phyloP scores from a whole-genome alignment of 1,284 basidiomycete genomes.

The Volvariella volvacea region DNA sequence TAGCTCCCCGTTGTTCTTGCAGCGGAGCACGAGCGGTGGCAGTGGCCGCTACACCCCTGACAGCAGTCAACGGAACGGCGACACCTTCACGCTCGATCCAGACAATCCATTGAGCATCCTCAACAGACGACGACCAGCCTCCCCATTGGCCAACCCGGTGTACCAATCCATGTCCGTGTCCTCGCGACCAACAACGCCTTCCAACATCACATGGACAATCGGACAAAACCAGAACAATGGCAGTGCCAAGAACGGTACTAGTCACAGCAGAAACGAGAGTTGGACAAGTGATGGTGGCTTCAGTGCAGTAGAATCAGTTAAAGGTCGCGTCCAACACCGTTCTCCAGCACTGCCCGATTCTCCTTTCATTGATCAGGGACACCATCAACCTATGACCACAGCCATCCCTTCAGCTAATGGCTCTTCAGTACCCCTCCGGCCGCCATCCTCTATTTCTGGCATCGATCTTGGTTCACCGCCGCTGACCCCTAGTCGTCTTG shows the following conservation, averaged over 20 bases:
- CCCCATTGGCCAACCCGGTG: constrained; percentile 53
- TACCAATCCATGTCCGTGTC: constrained; percentile 55
- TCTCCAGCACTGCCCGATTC: constrained; percentile 59
- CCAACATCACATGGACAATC: constrained; percentile 61
- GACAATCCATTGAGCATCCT: constrained; percentile 36
- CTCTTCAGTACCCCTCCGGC: constrained; percentile 23
- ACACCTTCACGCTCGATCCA: constrained; percentile 31
- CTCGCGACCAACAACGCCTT: constrained; percentile 65
- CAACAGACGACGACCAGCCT: constrained; percentile 54
- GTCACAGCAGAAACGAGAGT: constrained; percentile 56
- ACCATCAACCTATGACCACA: constrained; percentile 13
- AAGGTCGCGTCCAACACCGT: constrained; percentile 22
- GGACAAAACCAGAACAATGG: constrained; percentile 21
- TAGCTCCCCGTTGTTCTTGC: constrained; percentile 43
- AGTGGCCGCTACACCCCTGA: constrained; percentile 53
- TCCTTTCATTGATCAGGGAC: constrained; percentile 32
- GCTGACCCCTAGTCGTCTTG: constrained; percentile 30
- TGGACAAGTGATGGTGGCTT: constrained; percentile 39
- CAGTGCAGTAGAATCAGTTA: constrained; percentile 9
- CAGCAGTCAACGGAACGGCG: constrained; percentile 28
- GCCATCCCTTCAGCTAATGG: constrained; percentile 16
- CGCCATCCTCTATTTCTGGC: constrained; percentile 44
- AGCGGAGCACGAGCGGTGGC: constrained; percentile 50
- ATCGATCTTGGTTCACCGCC: constrained; percentile 46
- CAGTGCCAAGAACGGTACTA: constrained; percentile 21